phyloP scores from a whole-genome alignment of 176 grass and related monocot genomes.

The Hsuehochloa calcarea region DNA sequence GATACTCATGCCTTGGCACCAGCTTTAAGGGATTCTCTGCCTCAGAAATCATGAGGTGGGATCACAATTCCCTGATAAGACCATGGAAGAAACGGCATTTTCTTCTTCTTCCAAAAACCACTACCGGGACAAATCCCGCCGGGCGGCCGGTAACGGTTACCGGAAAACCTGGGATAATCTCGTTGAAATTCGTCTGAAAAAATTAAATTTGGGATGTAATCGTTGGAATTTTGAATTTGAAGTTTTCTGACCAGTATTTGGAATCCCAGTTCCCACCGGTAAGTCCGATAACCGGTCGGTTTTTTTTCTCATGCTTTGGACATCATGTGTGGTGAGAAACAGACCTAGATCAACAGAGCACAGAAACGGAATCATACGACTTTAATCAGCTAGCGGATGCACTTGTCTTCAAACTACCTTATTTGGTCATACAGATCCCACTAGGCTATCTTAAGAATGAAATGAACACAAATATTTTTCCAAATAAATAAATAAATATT shows the following conservation, averaged over 20 bases:
- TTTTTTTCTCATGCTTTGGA: slow-evolving; percentile 61
- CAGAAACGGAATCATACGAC: background rate
- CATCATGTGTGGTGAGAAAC: slow-evolving; percentile 53
- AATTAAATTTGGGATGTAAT: too few species aligned
- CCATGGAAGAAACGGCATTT: slow-evolving; percentile 91
- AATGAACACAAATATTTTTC: background rate
- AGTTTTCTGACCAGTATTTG: too few species aligned
- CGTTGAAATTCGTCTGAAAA: too few species aligned
- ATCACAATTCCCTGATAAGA: slow-evolving; percentile 60
- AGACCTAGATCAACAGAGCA: slow-evolving; percentile 46
- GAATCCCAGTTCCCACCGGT: too few species aligned
- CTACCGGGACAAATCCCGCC: too few species aligned
- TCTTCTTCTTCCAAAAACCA: too few species aligned
- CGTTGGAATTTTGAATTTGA: too few species aligned
- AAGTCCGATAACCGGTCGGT: too few species aligned
- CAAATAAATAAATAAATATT: background rate
- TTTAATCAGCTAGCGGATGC: background rate
- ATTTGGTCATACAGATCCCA: background rate
- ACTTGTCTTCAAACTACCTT: background rate
- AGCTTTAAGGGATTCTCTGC: background rate
- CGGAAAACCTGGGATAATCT: too few species aligned
- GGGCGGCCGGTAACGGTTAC: too few species aligned
- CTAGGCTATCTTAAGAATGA: background rate
- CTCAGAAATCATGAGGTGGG: background rate
- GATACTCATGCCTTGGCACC: background rate